Evolutionary conservation across 257 asterid genomes (phyloP).

Genomic region (Nicotiana paniculata): DNA sequence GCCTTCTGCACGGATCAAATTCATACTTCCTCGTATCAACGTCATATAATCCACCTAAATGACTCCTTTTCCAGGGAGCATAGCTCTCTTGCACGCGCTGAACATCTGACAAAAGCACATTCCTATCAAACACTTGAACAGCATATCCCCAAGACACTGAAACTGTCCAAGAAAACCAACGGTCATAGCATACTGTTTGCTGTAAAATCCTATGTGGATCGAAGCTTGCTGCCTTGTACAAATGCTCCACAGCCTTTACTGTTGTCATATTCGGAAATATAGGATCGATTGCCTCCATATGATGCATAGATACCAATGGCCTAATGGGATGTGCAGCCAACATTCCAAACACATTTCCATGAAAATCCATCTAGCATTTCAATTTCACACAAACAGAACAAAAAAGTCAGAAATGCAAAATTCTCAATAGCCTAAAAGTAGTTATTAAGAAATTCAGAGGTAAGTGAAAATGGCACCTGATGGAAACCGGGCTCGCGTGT

Average conservation of each 20-base stretch:
- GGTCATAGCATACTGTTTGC: conserved; percentile 72
- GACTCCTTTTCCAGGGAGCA: conserved; percentile 45
- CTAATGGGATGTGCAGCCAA: conserved; percentile 59
- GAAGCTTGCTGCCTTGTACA: conserved; percentile 35
- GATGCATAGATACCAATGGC: conserved; percentile 72
- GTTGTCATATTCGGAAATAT: conserved; percentile 60
- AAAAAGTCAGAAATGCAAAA: neutral
- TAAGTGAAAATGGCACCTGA: conserved; percentile 43
- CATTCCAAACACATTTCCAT: conserved; percentile 62
- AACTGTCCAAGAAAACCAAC: conserved; percentile 68
- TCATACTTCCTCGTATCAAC: conserved; percentile 29
- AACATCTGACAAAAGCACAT: conserved; percentile 40
- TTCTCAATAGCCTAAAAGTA: neutral
- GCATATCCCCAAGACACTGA: conserved; percentile 90
- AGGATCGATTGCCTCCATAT: conserved; percentile 41
- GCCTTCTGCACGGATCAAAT: conserved; percentile 53
- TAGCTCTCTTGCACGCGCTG: conserved; percentile 47
- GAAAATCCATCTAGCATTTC: conserved; percentile 58
- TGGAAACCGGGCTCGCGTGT: conserved; percentile 86
- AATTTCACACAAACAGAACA: conserved; percentile 5
- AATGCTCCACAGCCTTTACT: conserved; percentile 38
- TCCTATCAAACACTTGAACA: conserved; percentile 47
- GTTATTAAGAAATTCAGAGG: neutral
- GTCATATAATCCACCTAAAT: conserved; percentile 15
- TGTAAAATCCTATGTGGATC: conserved; percentile 71